Conservation (phyloP, 73 alveolate species). For the Paramecium biaurelia region DNA sequence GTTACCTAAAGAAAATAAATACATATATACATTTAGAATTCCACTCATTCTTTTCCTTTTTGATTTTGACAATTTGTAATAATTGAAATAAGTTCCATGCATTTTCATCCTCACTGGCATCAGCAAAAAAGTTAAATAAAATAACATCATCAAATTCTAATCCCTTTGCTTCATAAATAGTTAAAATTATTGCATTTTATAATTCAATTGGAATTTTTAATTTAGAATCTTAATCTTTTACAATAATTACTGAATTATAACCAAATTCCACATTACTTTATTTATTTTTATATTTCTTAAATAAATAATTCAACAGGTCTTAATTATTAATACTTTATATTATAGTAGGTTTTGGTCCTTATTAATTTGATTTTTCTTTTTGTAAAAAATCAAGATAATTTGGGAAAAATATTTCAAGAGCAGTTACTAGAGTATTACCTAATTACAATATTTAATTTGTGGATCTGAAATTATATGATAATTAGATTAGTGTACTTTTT, state of each 20-base stretch:
- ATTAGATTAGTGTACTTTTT: neutral
- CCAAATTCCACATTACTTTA: conserved; percentile 72
- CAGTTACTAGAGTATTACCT: conserved; percentile 77
- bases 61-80: neutral
- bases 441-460: conserved; percentile 76
- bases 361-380: conserved; percentile 72
- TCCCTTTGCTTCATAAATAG: conserved; percentile 93
- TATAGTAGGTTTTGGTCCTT: conserved; percentile 78
- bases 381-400: conserved; percentile 75
- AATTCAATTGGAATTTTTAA: conserved; percentile 70
- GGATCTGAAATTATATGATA: conserved; percentile 77
- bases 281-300: neutral
- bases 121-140: conserved; percentile 67
- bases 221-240: conserved; percentile 78
- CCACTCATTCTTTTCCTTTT: neutral
- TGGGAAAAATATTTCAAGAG: conserved; percentile 84
- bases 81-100: conserved; percentile 39
- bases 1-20: neutral
- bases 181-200: conserved; percentile 77
- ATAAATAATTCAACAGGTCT: neutral
- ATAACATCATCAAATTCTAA: conserved; percentile 93
- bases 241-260: conserved; percentile 82
- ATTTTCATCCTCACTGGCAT: neutral
- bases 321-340: conserved; percentile 47
- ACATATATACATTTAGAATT: neutral